Conservation (phyloP, 768 basidiomycete species). For the Tylopilus felleus region DNA sequence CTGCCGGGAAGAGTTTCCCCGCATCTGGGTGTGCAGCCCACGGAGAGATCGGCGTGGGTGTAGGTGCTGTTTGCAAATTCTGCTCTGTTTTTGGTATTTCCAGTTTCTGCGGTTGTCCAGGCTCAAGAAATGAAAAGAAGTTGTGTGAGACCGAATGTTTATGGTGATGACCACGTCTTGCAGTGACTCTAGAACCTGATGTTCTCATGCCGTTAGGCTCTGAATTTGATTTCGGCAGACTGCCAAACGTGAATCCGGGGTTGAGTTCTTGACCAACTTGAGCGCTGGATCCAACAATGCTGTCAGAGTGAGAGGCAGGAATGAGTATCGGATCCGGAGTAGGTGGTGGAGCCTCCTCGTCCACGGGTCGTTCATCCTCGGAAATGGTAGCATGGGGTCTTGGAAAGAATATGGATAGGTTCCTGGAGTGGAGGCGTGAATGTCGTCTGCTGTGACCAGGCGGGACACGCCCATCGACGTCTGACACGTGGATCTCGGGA, state of each 20-base stretch:
- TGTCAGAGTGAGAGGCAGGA: conserved; percentile 40
- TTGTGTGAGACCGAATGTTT: conserved; percentile 93
- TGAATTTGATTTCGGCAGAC: conserved; percentile 34
- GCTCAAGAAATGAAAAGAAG: conserved; percentile 94
- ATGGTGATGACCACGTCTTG: conserved; percentile 74
- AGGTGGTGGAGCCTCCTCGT: conserved; percentile 47
- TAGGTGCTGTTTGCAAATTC: conserved; percentile 55
- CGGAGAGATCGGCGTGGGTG: conserved; percentile 59
- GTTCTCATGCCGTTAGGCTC: conserved; percentile 14
- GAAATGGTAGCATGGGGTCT: conserved; percentile 60
- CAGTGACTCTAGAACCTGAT: conserved; percentile 25
- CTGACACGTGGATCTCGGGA: conserved; percentile 19
- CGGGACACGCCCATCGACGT: conserved; percentile 11
- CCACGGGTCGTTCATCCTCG: conserved; percentile 55
- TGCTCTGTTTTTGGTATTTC: conserved; percentile 17
- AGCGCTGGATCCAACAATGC: conserved; percentile 17
- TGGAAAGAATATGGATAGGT: conserved; percentile 90
- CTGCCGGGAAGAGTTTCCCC: neutral
- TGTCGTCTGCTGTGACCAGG: conserved; percentile 45
- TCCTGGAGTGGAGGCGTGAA: conserved; percentile 81
- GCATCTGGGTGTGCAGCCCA: conserved; percentile 56
- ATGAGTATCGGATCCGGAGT: conserved; percentile 41
- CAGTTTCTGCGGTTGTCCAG: conserved; percentile 36
- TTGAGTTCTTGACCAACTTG: conserved; percentile 41
- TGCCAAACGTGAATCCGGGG: conserved; percentile 65